phyloP scores from a whole-genome alignment of 2,329 filamentous ascomycete species.

The Colletotrichum australisinense region DNA sequence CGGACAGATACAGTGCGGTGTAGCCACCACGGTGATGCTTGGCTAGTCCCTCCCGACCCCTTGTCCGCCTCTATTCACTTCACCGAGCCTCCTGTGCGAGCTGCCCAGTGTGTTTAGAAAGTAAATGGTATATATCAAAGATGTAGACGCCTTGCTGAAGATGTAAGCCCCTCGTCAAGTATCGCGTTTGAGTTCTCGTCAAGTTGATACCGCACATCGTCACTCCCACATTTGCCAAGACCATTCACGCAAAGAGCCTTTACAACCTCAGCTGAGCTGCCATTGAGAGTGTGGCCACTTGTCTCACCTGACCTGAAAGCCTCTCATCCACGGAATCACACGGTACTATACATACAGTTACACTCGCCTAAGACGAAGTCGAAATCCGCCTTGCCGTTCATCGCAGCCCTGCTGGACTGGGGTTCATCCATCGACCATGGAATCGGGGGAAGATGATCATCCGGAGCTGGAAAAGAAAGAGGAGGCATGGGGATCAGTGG shows the following conservation, averaged over 20 bases:
- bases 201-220: not conserved
- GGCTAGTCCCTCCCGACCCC: not conserved
- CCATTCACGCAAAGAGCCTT: not conserved
- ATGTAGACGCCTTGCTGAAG: not conserved
- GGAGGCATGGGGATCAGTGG: constrained; percentile 44
- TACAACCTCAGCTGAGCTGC: not conserved
- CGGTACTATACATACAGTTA: not conserved
- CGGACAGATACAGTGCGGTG: constrained; percentile 43
- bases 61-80: constrained; percentile 1
- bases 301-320: not conserved
- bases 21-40: constrained; percentile 31
- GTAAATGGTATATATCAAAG: constrained; percentile 21
- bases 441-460: not conserved
- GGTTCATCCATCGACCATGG: not conserved
- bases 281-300: not conserved
- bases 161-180: not conserved
- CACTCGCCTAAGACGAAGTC: not conserved
- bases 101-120: not conserved
- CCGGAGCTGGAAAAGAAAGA: not conserved
- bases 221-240: not conserved
- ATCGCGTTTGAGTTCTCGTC: not conserved
- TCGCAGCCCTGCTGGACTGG: not conserved
- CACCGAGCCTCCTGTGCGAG: constrained; percentile 2
- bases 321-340: not conserved
- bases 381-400: not conserved